These are phyloP conservation scores for Francoa sonchifolia DNA, from an alignment of 441 rosid species.

Conservation along the genomic window DNA sequence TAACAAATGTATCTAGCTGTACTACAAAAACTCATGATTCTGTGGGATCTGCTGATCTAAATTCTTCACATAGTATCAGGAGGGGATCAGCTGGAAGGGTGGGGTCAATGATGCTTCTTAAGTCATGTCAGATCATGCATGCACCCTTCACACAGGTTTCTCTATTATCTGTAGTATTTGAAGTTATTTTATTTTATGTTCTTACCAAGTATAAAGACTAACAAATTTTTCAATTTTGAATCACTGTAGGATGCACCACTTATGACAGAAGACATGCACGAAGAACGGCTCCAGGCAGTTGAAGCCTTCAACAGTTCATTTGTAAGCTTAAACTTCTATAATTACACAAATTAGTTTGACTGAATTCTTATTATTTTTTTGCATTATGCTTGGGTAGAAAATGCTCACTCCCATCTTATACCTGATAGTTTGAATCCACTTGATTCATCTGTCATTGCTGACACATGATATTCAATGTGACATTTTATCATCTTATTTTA, in stretches of 20 bases:
- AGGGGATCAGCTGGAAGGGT: slow-evolving; percentile 84
- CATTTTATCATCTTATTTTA: neutral
- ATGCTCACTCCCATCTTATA: neutral
- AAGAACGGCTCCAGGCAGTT: slow-evolving; percentile 88
- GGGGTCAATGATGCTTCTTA: slow-evolving; percentile 81
- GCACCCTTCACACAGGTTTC: slow-evolving; percentile 89
- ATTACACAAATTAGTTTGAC: neutral
- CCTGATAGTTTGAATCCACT: neutral
- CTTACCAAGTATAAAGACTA: slow-evolving; percentile 4
- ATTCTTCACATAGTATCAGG: slow-evolving; percentile 33
- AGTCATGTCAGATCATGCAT: slow-evolving; percentile 70
- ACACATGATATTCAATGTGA: too few species aligned
- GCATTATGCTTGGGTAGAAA: too few species aligned
- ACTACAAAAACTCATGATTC: slow-evolving; percentile 23
- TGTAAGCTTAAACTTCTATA: slow-evolving; percentile 37
- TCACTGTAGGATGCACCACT: slow-evolving; percentile 66
- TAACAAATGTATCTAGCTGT: slow-evolving; percentile 13
- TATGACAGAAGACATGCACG: slow-evolving; percentile 99
- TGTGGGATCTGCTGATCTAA: slow-evolving; percentile 20
- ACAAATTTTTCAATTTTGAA: slow-evolving; percentile 6
- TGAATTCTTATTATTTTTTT: too few species aligned
- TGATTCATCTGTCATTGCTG: too few species aligned
- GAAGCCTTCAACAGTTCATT: slow-evolving; percentile 77
- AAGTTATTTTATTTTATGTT: neutral
- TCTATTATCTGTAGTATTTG: slow-evolving; percentile 11